Conservation (phyloP, 768 basidiomycete species). For the Trametes cubensis region DNA sequence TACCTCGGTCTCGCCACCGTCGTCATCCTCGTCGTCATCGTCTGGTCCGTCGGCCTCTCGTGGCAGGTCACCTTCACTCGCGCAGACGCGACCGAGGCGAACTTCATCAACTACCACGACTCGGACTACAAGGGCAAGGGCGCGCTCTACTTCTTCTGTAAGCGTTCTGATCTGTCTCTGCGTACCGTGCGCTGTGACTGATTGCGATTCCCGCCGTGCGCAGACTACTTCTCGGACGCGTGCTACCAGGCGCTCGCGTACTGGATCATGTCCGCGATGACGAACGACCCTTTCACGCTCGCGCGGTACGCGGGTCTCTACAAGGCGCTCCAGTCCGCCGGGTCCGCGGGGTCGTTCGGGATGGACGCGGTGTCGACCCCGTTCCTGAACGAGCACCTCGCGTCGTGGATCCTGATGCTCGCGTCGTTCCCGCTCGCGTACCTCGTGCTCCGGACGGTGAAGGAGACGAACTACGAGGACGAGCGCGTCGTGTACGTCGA, state of each 20-base stretch:
- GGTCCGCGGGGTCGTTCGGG: slow-evolving; percentile 44
- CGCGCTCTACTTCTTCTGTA: slow-evolving; percentile 45
- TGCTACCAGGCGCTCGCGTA: slow-evolving; percentile 42
- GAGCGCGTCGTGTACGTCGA: slow-evolving; percentile 37
- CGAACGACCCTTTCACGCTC: slow-evolving; percentile 50
- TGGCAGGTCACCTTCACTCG: slow-evolving; percentile 46
- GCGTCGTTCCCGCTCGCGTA: slow-evolving; percentile 39
- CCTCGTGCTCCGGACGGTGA: slow-evolving; percentile 38
- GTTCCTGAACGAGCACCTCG: slow-evolving; percentile 46
- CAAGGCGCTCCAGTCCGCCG: slow-evolving; percentile 43
- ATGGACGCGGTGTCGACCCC: slow-evolving; percentile 50
- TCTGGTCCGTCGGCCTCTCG: slow-evolving; percentile 43
- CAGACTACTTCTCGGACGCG: slow-evolving; percentile 44
- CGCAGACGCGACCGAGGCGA: slow-evolving; percentile 17
- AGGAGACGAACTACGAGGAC: slow-evolving; percentile 42
- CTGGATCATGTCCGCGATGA: slow-evolving; percentile 45
- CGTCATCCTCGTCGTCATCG: slow-evolving; percentile 34
- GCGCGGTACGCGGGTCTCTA: slow-evolving; percentile 49
- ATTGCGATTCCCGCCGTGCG: neutral
- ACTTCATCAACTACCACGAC: slow-evolving; percentile 38
- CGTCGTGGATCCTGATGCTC: slow-evolving; percentile 40
- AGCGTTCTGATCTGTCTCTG: slow-evolving; percentile 14
- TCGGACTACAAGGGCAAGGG: slow-evolving; percentile 38
- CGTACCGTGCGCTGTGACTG: neutral
- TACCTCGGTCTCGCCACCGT: slow-evolving; percentile 42